These are phyloP conservation scores for Penicillium chermesinum DNA, from an alignment of 495 filamentous ascomycete genomes.

Conservation along the genomic window DNA sequence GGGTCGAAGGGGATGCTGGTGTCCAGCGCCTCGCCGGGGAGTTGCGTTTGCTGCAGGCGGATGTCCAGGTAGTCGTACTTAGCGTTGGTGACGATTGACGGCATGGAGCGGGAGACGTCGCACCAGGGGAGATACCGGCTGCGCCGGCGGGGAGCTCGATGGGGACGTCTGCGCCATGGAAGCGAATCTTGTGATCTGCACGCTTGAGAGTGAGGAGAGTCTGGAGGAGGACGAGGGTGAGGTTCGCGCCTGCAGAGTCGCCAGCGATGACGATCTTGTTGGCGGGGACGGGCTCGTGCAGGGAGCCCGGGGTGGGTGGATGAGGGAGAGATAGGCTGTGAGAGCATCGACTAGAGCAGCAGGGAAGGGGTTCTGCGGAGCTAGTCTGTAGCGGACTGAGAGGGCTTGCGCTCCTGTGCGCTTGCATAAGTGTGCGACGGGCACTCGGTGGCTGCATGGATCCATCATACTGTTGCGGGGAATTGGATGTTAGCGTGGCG, in stretches of 20 bases:
- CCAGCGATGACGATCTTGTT: constrained; percentile 73
- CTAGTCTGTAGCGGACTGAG: constrained; percentile 80
- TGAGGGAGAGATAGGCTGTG: constrained; percentile 72
- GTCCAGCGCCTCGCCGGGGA: constrained; percentile 21
- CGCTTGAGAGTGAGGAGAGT: constrained; percentile 67
- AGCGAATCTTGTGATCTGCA: constrained; percentile 47
- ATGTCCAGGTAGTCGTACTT: constrained; percentile 66
- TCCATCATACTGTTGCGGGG: constrained; percentile 66
- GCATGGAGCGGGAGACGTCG: constrained; percentile 69
- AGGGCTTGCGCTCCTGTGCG: constrained; percentile 58
- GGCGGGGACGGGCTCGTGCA: constrained; percentile 64
- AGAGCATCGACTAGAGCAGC: constrained; percentile 79
- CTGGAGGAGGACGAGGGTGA: constrained; percentile 66
- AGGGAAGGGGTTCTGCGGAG: constrained; percentile 81
- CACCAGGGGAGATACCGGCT: constrained; percentile 67
- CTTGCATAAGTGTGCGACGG: constrained; percentile 43
- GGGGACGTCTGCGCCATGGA: constrained; percentile 58
- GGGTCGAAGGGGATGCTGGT: constrained; percentile 16
- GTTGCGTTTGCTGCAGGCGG: constrained; percentile 30
- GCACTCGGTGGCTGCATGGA: constrained; percentile 58
- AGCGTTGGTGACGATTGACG: constrained; percentile 58
- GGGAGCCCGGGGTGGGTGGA: constrained; percentile 73
- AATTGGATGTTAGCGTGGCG: not conserved
- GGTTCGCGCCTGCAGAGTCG: constrained; percentile 85
- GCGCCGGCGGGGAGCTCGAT: constrained; percentile 66